Evolutionary conservation across 257 asterid genomes (phyloP), one percentile per base, ranked within the genome.

Genomic region (Capsicum chinense): DNA sequence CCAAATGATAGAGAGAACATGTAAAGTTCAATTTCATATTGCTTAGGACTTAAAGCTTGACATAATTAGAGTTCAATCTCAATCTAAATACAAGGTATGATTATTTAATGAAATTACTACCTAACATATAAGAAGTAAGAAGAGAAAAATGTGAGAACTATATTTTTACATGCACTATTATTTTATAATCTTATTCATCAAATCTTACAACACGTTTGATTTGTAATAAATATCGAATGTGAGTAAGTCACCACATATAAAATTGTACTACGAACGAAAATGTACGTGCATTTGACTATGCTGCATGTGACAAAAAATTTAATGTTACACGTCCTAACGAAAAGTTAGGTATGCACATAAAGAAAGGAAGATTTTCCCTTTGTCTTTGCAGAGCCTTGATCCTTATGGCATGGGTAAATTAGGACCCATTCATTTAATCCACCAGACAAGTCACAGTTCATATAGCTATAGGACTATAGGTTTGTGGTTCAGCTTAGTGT

Each of bases 281-380:
- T 10, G 15, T 54, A 7, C 15, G 5, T 10, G 15, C 57, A 54
- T 54, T 12, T 54, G 57, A 10, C 57, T 54, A 54, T 54, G 15
- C 0, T 9, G 13, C 16, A 59, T 59, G 66, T 59, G 64, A 59
- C 66, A 59, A 59, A 48, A 48, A 52, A 17, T 17, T 17, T 59
- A 59, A 58, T 17, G 64, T n/a, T 17, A 17, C 56, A 39, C 9
- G 79, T 70, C 33, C 10, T 39, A 16, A 8, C 33, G 37, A 44
- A 16, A 33, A 42, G 10, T 44, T 44, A 70, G 35, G 44, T 44
- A 44, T 9, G 79, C 35, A 70, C 79, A 70, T 70, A 70, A 39
- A 74, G 71, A 60, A 63, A 19, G 80, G 71, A 60, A 52, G 84
- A 66, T 71, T 84, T 70, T 62, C n/a, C 85, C 68, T 56, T 58